These are phyloP conservation scores for Quercus berberidifolia DNA, from an alignment of 306 rosid species.

Conservation along the genomic window DNA sequence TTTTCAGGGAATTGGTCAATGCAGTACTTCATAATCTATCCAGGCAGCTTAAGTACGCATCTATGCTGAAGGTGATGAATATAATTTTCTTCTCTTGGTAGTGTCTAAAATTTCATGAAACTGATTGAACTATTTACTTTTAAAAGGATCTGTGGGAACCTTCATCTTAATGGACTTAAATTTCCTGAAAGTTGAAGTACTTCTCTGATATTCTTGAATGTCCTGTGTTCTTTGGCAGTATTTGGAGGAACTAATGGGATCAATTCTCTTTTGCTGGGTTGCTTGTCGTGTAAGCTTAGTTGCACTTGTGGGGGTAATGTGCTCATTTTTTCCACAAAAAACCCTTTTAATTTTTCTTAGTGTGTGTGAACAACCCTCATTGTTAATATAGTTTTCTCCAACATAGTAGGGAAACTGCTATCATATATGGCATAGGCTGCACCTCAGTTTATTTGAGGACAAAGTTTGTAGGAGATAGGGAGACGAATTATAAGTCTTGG, in stretches of 20 bases:
- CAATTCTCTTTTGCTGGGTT: conserved; percentile 86
- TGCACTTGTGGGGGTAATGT: conserved; percentile 81
- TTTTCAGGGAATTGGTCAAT: conserved; percentile 27
- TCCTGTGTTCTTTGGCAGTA: conserved; percentile 57
- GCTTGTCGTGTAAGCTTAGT: conserved; percentile 84
- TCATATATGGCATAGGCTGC: no score
- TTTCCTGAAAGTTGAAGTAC: not conserved
- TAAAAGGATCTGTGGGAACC: no score
- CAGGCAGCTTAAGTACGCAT: conserved; percentile 52
- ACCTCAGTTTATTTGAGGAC: not conserved
- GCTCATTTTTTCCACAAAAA: no score
- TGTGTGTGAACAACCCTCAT: conserved; percentile 1
- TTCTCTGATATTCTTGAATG: not conserved
- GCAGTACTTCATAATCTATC: conserved; percentile 67
- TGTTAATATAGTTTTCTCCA: not conserved
- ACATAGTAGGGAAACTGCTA: not conserved
- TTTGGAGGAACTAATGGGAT: conserved; percentile 77
- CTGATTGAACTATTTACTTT: not conserved
- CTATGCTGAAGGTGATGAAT: conserved; percentile 64
- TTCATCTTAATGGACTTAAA: no score
- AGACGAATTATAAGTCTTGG: not conserved
- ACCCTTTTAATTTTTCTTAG: not conserved
- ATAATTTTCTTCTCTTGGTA: conserved; percentile 5
- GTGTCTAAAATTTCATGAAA: not conserved
- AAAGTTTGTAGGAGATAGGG: not conserved